Base-by-base conservation (phyloP, 352 stramenopile genomes). In the Thalassiosira mediterranea region DNA sequence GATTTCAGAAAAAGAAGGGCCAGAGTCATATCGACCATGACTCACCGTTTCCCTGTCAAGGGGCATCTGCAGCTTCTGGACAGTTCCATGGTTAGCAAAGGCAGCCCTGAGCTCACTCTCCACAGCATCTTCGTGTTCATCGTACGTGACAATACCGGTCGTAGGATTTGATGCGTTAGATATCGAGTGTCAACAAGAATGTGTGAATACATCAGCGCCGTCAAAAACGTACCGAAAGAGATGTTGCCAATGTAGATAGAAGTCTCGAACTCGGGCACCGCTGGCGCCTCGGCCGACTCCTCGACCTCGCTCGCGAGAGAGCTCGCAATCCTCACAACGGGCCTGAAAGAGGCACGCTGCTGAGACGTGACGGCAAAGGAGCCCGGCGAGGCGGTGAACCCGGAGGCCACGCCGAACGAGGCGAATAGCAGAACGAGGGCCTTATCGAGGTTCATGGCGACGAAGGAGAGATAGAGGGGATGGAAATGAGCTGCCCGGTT, bases 211-310 rank as follows among this genome's bases (percentile, higher is more conserved):
- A n/a, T n/a, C n/a, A n/a, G n/a, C n/a, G n/a, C n/a, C n/a, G n/a
- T n/a, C n/a, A n/a, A n/a, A n/a, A n/a, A n/a, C 23, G 47, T 56
- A 15, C 34, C 79, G 66, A 84, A 91, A 46, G 71, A 78, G 74
- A 91, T 57, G 56, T 91, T 91, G 76, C 82, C 86, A 31, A 91
- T 42, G 59, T 88, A 88, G 26, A 89, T 76, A 60, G 66, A 51
- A 31, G 44, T 49, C 19, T 79, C 70, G 47, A 56, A 74, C 42
- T 44, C 28, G 1, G 49, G 15, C 49, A 11, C 65, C 34, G 28
- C 46, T 46, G 57, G 21, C 17, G 40, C 57, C 38, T 64, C 62
- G 40, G 53, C 42, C 34, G 28, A 34, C 44, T 60, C 63, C 38
- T 64, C 51, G 1, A 37, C 63, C 19, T 82, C 73, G 31, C 66